A percentile compares a stretch with the other conserved stretches of the same genome.
Conservation (phyloP, 257 asterid species). For the Gentiana straminea region DNA sequence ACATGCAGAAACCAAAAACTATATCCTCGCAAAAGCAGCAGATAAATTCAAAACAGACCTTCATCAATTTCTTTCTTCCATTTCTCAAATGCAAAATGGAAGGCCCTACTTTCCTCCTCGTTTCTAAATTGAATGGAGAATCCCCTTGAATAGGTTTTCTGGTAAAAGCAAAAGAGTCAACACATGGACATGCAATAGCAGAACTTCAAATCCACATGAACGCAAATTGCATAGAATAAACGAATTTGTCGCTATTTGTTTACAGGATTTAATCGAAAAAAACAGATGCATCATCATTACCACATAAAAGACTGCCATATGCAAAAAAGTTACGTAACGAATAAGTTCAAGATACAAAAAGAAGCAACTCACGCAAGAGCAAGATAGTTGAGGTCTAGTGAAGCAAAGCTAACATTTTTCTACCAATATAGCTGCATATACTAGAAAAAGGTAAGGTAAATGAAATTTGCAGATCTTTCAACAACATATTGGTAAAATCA, state of each 20-base stretch:
- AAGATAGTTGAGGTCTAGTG: too few species aligned
- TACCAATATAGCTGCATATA: too few species aligned
- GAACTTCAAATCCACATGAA: constrained; percentile 15
- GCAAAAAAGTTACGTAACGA: background rate
- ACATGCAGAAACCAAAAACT: background rate
- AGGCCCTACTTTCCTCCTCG: constrained; percentile 88
- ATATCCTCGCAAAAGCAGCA: constrained; percentile 3
- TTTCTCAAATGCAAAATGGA: constrained; percentile 91
- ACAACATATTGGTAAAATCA: too few species aligned
- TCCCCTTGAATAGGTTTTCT: constrained; percentile 85
- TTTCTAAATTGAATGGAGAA: constrained; percentile 74
- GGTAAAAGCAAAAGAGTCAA: constrained; percentile 41
- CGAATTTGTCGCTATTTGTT: background rate
- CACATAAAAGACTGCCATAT: background rate
- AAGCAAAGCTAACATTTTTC: too few species aligned
- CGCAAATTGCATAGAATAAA: constrained; percentile 4
- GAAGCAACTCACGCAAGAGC: too few species aligned
- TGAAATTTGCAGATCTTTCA: too few species aligned
- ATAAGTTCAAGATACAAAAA: too few species aligned
- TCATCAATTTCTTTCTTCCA: constrained; percentile 73
- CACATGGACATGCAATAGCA: constrained; percentile 13
- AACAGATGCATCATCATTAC: background rate
- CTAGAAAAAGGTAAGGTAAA: too few species aligned
- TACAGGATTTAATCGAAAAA: background rate
- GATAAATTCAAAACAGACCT: constrained; percentile 51